phyloP scores from a whole-genome alignment of 495 filamentous ascomycete genomes.

The Geoglossum glabrum region DNA sequence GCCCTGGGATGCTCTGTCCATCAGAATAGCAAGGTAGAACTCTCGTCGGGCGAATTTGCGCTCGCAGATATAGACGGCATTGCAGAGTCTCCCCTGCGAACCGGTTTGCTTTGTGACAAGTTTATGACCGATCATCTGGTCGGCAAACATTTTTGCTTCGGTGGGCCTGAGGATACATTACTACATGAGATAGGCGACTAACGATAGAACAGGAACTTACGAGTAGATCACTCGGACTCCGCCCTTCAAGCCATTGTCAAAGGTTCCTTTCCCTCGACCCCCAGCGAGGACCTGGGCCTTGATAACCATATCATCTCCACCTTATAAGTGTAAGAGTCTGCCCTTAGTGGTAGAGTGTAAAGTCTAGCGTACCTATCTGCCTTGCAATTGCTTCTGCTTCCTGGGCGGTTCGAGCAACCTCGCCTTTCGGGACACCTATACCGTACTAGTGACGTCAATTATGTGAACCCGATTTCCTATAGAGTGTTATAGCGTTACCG shows the following conservation, averaged over 20 bases:
- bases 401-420: conserved; percentile 58
- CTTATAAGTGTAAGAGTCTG: conserved; percentile 19
- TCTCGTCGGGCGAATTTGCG: conserved; percentile 97
- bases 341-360: not conserved
- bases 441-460: conserved; percentile 46
- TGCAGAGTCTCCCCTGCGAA: conserved; percentile 75
- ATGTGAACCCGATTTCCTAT: not conserved
- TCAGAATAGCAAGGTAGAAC: conserved; percentile 95
- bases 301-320: conserved; percentile 93
- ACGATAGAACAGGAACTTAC: conserved; percentile 23
- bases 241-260: conserved; percentile 96
- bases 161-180: conserved; percentile 29
- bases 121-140: conserved; percentile 99
- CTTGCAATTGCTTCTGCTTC: conserved; percentile 87
- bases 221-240: conserved; percentile 98
- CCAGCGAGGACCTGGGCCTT: conserved; percentile 98
- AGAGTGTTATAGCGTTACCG: conserved; percentile 29
- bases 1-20: conserved; percentile 82
- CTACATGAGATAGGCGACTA: not conserved
- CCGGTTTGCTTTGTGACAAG: conserved; percentile 99
- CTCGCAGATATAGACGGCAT: conserved; percentile 94
- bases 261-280: conserved; percentile 88
- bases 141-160: conserved; percentile 91
- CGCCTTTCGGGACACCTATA: conserved; percentile 73
- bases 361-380: conserved; percentile 41